These are phyloP conservation scores for Pinus taeda DNA, from an alignment of 75 land plant genomes.

Conservation along the genomic window DNA sequence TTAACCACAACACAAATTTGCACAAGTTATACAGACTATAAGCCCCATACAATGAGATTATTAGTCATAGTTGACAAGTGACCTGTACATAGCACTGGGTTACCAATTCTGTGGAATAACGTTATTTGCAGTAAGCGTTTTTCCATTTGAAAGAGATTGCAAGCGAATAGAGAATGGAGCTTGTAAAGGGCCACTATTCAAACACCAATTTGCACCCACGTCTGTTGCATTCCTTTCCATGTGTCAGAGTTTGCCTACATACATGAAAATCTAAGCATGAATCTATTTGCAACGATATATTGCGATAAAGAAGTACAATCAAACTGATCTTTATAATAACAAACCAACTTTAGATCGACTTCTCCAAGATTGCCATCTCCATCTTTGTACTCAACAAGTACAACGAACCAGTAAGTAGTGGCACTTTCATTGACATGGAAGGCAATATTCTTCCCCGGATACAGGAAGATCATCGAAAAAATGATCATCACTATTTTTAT, in stretches of 20 bases:
- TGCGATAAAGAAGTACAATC: not conserved
- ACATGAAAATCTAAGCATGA: not conserved
- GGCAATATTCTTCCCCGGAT: slow-evolving; percentile 31
- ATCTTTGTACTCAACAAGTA: slow-evolving; percentile 24
- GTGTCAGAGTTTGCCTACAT: not conserved
- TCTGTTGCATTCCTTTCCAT: slow-evolving; percentile 37
- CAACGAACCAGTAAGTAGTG: slow-evolving; percentile 43
- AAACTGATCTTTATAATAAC: too few relatives aligned
- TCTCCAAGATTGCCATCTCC: too few relatives aligned
- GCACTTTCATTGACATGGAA: slow-evolving; percentile 60
- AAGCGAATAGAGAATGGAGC: slow-evolving; percentile 50
- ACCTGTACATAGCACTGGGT: slow-evolving; percentile 25
- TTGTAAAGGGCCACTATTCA: slow-evolving; percentile 20
- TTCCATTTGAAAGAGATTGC: slow-evolving; percentile 17
- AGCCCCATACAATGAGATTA: too few relatives aligned
- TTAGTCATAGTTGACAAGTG: slow-evolving; percentile 27
- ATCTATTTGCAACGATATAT: not conserved
- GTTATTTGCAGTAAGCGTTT: slow-evolving; percentile 26
- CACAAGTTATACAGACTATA: too few relatives aligned
- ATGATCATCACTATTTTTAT: too few relatives aligned
- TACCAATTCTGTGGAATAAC: slow-evolving; percentile 56
- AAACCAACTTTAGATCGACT: too few relatives aligned
- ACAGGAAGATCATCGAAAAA: not conserved
- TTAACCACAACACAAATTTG: too few relatives aligned
- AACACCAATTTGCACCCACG: slow-evolving; percentile 59